Evolutionary conservation across 2,329 filamentous ascomycete genomes (phyloP).

Genomic region (Didymellaceae sp.): DNA sequence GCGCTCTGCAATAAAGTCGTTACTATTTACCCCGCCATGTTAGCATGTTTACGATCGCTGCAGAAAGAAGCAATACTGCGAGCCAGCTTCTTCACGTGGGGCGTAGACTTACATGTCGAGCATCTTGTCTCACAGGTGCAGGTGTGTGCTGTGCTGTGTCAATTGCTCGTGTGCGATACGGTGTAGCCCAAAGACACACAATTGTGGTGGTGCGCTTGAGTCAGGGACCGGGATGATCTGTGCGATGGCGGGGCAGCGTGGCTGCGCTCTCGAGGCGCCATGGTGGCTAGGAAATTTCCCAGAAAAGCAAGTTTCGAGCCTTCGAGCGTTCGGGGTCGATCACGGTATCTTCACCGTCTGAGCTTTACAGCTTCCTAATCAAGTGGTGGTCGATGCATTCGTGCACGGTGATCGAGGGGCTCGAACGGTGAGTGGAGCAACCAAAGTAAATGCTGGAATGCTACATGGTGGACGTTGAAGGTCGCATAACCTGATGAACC

Average conservation of each 20-base stretch:
- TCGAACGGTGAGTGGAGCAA: constrained; percentile 15
- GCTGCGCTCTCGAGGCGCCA: constrained; percentile 7
- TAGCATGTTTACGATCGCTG: constrained; percentile 10
- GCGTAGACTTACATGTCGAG: constrained; percentile 41
- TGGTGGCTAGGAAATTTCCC: constrained; percentile 27
- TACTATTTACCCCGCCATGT: constrained; percentile 43
- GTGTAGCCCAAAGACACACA: constrained; percentile 19
- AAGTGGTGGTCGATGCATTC: constrained; percentile 30
- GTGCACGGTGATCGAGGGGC: constrained; percentile 27
- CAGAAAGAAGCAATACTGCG: background rate
- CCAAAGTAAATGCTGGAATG: background rate
- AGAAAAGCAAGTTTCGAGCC: constrained; percentile 29
- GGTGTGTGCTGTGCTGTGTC: constrained; percentile 12
- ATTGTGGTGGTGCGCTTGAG: constrained; percentile 32
- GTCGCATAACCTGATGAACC: background rate
- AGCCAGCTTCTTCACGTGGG: background rate
- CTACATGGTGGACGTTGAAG: background rate
- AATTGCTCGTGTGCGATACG: constrained; percentile 25
- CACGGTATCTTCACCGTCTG: constrained; percentile 36
- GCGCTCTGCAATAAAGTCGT: constrained; percentile 71
- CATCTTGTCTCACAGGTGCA: constrained; percentile 29
- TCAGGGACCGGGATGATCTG: constrained; percentile 30
- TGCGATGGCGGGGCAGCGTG: constrained; percentile 32
- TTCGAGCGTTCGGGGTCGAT: constrained; percentile 34
- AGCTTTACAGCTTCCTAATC: constrained; percentile 47